Evolutionary conservation across 768 basidiomycete species (phyloP), one percentile per base, ranked within the genome.

Genomic region (Tricholoma hemisulphureum): DNA sequence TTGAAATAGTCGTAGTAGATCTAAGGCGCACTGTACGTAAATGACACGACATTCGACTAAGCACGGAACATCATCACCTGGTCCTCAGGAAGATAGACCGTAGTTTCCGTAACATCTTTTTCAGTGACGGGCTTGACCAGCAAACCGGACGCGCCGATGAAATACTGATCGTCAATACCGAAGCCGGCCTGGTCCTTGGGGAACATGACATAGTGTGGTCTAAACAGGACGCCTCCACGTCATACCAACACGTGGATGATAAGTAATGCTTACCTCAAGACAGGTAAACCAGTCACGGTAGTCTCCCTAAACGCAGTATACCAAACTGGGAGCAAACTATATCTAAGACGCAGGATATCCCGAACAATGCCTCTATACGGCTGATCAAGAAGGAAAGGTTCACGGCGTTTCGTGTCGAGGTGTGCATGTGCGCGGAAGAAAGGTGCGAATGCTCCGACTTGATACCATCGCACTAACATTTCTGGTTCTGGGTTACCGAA

Each of bases 361-460:
- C 88, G 84, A 43, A 98, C 73, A 51, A 93, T 88, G 32, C 83
- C 79, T 77, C 91, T 92, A 78, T 91, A 89, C 3, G 95, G 95
- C 64, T 97, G 88, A 10, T 93, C 92, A 50, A 90, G 82, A 0
- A 98, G 80, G 80, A 88, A 99, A 1, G 96, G 96, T 73, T 99
- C 97, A 37, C 97, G 88, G 41, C 97, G 87, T 76, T 98, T 98
- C 26, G 95, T 95, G 70, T 99, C 96, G 65, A 98, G 88, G 71
- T 98, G 96, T 10, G 95, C 96, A 71, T 99, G 97, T 1, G 96
- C 97, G 58, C 97, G 85, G 88, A 98, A 95, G 85, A 99, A 99
- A 6, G 97, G 96, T 53, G 88, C 87, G 73, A 98, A 96, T 1
- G 86, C 84, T 23, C 97, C 97, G 51, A 96, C 91, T 75, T 91